Evolutionary conservation across 768 basidiomycete species (phyloP).

Genomic region (Heimioporus sp.): DNA sequence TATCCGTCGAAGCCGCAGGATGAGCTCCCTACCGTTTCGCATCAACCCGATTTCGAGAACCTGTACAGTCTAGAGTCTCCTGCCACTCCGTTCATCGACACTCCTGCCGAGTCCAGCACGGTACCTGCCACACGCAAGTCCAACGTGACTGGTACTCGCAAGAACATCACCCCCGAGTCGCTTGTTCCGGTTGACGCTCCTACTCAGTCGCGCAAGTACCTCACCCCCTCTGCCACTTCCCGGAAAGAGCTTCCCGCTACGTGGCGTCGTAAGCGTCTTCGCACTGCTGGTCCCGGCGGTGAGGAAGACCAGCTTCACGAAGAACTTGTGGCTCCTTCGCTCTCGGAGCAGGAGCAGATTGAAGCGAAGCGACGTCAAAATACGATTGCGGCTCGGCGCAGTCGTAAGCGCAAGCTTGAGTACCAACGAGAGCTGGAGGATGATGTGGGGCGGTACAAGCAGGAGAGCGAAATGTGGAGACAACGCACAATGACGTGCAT

Average conservation of each 20-base stretch:
- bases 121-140: slow-evolving; percentile 28
- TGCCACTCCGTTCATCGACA: slow-evolving; percentile 47
- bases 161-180: slow-evolving; percentile 60
- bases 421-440: slow-evolving; percentile 67
- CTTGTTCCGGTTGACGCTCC: slow-evolving; percentile 76
- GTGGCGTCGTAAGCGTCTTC: slow-evolving; percentile 62
- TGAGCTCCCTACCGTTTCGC: slow-evolving; percentile 6
- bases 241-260: slow-evolving; percentile 75
- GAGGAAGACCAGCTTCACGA: slow-evolving; percentile 43
- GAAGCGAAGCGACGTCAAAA: slow-evolving; percentile 81
- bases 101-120: slow-evolving; percentile 23
- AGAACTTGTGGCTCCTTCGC: slow-evolving; percentile 34
- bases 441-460: slow-evolving; percentile 46
- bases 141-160: slow-evolving; percentile 65
- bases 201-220: slow-evolving; percentile 74
- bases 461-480: slow-evolving; percentile 64
- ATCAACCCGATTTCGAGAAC: slow-evolving; percentile 30
- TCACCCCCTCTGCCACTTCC: slow-evolving; percentile 71
- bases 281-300: slow-evolving; percentile 45
- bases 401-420: slow-evolving; percentile 70
- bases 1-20: slow-evolving; percentile 19
- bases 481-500: slow-evolving; percentile 46
- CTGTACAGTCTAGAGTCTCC: slow-evolving; percentile 51
- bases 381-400: slow-evolving; percentile 80
- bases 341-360: slow-evolving; percentile 64